These are phyloP conservation scores for Leccinum obscurum DNA, from an alignment of 768 basidiomycete genomes.

Conservation along the genomic window DNA sequence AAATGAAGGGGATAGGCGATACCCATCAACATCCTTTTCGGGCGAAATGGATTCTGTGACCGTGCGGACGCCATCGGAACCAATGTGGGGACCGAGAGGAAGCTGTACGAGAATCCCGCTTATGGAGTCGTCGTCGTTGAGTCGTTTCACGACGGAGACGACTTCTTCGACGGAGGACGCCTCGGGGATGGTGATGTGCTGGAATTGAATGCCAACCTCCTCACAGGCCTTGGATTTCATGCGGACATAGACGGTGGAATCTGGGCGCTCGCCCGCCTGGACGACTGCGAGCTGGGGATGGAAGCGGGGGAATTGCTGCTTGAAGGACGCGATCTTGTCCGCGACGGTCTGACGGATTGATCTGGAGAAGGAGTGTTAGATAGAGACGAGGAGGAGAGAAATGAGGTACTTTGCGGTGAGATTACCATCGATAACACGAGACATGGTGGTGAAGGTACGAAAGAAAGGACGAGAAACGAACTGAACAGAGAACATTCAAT, in stretches of 20 bases:
- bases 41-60: slow-evolving; percentile 96
- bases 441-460: slow-evolving; percentile 38
- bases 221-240: slow-evolving; percentile 98
- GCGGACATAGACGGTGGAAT: slow-evolving; percentile 90
- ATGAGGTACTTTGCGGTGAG: slow-evolving; percentile 74
- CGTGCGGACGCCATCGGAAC: slow-evolving; percentile 76
- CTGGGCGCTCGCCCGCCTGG: slow-evolving; percentile 90
- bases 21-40: slow-evolving; percentile 98
- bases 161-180: slow-evolving; percentile 73
- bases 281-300: slow-evolving; percentile 88
- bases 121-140: slow-evolving; percentile 80
- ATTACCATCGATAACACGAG: slow-evolving; percentile 78
- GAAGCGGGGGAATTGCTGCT: slow-evolving; percentile 80
- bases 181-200: slow-evolving; percentile 73
- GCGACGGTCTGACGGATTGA: slow-evolving; percentile 77
- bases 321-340: slow-evolving; percentile 62
- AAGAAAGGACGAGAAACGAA: slow-evolving; percentile 14
- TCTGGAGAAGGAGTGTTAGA: slow-evolving; percentile 42
- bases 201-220: slow-evolving; percentile 87
- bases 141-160: slow-evolving; percentile 70
- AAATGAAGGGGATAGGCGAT: slow-evolving; percentile 25
- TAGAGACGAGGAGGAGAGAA: slow-evolving; percentile 1
- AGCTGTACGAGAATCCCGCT: slow-evolving; percentile 95
- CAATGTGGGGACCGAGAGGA: slow-evolving; percentile 83
- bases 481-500: not conserved